Evolutionary conservation across 2,329 filamentous ascomycete genomes (phyloP).

Genomic region (Nectriaceae sp.): DNA sequence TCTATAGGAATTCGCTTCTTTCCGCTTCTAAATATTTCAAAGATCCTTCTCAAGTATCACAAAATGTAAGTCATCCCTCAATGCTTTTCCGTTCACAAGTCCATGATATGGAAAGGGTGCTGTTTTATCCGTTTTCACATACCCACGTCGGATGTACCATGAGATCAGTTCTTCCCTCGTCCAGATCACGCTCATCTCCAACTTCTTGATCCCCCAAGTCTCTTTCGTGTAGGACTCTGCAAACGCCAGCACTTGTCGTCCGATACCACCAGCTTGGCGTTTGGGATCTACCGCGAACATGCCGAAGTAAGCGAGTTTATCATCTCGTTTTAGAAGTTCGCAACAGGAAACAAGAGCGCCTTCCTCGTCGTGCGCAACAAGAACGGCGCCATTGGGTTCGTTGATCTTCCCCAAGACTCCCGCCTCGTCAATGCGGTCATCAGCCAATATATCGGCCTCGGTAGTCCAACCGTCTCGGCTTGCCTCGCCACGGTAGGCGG

Average conservation of each 20-base stretch:
- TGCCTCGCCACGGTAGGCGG: conserved; percentile 46
- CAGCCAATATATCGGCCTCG: conserved; percentile 45
- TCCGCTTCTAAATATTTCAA: too few relatives aligned
- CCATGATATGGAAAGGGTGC: conserved; percentile 44
- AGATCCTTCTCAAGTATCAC: conserved; percentile 42
- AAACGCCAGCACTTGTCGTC: conserved; percentile 39
- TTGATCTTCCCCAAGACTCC: conserved; percentile 43
- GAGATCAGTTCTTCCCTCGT: conserved; percentile 44
- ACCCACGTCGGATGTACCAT: conserved; percentile 49
- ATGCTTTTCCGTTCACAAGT: conserved; percentile 35
- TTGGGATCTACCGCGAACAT: conserved; percentile 49
- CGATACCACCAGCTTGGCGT: conserved; percentile 46
- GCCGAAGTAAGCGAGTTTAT: conserved; percentile 43
- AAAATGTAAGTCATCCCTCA: conserved; percentile 48
- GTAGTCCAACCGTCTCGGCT: conserved; percentile 48
- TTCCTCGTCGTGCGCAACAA: conserved; percentile 37
- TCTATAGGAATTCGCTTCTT: too few relatives aligned
- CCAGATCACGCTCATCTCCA: conserved; percentile 50
- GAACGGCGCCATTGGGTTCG: conserved; percentile 35
- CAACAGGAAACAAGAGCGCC: conserved; percentile 43
- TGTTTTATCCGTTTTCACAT: conserved; percentile 39
- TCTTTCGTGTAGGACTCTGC: conserved; percentile 42
- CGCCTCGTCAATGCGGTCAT: conserved; percentile 43
- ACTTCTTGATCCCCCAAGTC: conserved; percentile 32
- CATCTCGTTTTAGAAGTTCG: conserved; percentile 37